These are phyloP conservation scores for Pythium guiyangense DNA, from an alignment of 352 stramenopile genomes.

Conservation along the genomic window DNA sequence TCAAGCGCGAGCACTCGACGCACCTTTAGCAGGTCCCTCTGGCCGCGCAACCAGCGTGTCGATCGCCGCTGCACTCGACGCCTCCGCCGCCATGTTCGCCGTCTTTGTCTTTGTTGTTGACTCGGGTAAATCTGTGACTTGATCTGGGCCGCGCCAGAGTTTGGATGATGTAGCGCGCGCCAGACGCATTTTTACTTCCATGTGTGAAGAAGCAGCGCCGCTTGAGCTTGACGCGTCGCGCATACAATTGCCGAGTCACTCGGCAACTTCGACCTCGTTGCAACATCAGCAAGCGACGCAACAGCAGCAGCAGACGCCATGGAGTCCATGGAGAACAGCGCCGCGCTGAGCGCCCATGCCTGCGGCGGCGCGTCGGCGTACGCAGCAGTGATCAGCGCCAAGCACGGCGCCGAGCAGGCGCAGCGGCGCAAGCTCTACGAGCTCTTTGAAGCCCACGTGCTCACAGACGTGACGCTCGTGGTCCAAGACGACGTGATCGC, in stretches of 20 bases:
- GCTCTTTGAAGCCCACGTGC: conserved; percentile 38
- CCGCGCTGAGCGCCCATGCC: background rate
- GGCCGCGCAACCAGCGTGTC: conserved; percentile 1
- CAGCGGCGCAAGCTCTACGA: conserved; percentile 41
- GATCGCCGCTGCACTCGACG: background rate
- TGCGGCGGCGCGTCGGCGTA: conserved; percentile 5
- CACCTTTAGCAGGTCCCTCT: conserved; percentile 17
- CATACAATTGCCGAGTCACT: background rate
- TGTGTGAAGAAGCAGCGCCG: conserved; percentile 8
- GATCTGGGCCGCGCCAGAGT: background rate
- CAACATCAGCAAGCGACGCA: no score
- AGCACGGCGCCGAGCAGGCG: conserved; percentile 15
- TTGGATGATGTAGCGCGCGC: no score
- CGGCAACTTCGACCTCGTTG: no score
- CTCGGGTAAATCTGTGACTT: conserved; percentile 3
- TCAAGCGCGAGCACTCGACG: background rate
- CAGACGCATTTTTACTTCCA: background rate
- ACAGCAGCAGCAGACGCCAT: no score
- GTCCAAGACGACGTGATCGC: conserved; percentile 38
- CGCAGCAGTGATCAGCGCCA: conserved; percentile 10
- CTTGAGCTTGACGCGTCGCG: conserved; percentile 14
- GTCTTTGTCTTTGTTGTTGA: conserved; percentile 7
- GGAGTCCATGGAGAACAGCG: conserved; percentile 25
- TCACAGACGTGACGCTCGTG: conserved; percentile 66
- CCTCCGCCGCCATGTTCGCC: conserved; percentile 2